Conservation (phyloP, 2,329 filamentous ascomycete species). For the Verruconis gallopava region DNA sequence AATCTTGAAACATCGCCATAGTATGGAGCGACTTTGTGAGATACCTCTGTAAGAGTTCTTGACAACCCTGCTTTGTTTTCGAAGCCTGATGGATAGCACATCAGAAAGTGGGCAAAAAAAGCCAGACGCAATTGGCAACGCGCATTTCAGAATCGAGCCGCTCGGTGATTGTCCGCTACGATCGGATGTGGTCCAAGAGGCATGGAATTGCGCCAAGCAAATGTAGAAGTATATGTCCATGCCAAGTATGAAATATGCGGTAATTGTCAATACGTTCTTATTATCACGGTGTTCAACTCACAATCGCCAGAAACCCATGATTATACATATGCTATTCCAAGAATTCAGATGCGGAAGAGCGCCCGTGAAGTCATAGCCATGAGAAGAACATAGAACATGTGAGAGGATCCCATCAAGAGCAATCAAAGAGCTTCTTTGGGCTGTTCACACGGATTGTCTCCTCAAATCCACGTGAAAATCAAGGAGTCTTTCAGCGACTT, state of each 20-base stretch:
- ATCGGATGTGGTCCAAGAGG: constrained; percentile 14
- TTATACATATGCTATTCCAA: constrained; percentile 36
- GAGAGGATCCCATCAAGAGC: constrained; percentile 42
- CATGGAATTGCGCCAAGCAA: constrained; percentile 17
- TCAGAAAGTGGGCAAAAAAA: constrained; percentile 16
- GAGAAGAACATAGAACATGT: constrained; percentile 41
- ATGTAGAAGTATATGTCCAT: constrained; percentile 19
- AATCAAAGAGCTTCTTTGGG: constrained; percentile 47
- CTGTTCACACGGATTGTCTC: constrained; percentile 39
- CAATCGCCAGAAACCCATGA: constrained; percentile 27
- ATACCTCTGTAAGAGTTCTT: constrained; percentile 11
- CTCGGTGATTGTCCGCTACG: constrained; percentile 14
- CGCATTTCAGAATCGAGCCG: background rate
- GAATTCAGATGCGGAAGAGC: constrained; percentile 36
- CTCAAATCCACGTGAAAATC: constrained; percentile 34
- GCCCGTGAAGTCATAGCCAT: constrained; percentile 38
- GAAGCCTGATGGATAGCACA: constrained; percentile 17
- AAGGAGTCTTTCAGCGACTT: constrained; percentile 13
- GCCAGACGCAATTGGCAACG: constrained; percentile 15
- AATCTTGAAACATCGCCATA: constrained; percentile 16
- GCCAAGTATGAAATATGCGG: constrained; percentile 7
- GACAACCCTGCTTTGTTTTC: constrained; percentile 17
- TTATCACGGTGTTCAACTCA: constrained; percentile 10
- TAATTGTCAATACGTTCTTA: background rate
- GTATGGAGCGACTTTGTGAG: constrained; percentile 13